Base-by-base conservation (phyloP, 2,329 filamentous ascomycete genomes). In the Sporothrix schenckii region DNA sequence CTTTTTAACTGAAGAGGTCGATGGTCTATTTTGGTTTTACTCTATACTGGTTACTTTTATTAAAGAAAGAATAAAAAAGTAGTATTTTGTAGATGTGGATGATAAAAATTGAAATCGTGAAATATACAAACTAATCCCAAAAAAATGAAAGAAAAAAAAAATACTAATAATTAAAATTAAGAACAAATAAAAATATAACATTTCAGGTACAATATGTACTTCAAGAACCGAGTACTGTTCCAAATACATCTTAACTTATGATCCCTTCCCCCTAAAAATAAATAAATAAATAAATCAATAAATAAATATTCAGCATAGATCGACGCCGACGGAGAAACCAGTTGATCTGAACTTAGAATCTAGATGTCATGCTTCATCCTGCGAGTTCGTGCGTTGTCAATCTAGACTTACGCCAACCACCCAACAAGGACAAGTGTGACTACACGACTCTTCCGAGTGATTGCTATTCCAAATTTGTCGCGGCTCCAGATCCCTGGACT, bases 381-480 rank as follows among this genome's bases (percentile, higher is more conserved):
- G n/a, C 41, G 34, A 39, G 34, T 24, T 41, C 41, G 19, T 44
- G 3, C 34, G 0, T 24, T 9, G 6, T 14, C 34, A n/a, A 13
- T 21, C 34, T 44, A 39, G 56, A 44, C 56, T 60, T 41, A 24
- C 56, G n/a, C 7, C 34, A 4, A 39, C 21, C 56, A n/a, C 34
- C 34, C 6, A n/a, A 14, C 9, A 44, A 44, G 39, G 41, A 21
- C 0, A 13, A 44, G 24, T 10, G 24, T 44, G 56, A 21, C n/a
- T 39, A 41, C 56, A 41, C 34, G 34, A 41, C 34, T 24, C 34
- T 11, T 14, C 19, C 16, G 3, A 41, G 3, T 6, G 4, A 14
- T 41, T 13, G 24, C 21, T 44, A 60, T 61, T 47, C 58, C 39
- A 61, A 61, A 61, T 61, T 60, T n/a, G 44, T 47, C 3, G 16